Base-by-base conservation (phyloP, 768 basidiomycete genomes). In the Russula sp. region DNA sequence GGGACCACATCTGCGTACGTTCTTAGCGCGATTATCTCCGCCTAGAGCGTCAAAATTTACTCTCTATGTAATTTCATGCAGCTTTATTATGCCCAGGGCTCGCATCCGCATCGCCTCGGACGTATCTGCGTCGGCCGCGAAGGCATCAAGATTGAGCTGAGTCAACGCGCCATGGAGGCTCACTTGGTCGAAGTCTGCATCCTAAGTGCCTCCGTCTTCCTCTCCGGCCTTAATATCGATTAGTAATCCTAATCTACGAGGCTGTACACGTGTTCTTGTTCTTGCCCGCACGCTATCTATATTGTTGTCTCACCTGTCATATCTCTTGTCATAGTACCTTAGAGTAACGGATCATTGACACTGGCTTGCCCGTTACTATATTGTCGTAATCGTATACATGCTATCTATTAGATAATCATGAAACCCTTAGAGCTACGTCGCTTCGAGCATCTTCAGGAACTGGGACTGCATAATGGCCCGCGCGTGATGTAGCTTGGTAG, bases 191-290 rank as follows among this genome's bases (percentile, higher is more conserved):
- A 69, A 18, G 61, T 65, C 40, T 66, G 62, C 54, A 59, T 69
- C n/a, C 49, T 69, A 9, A 44, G 59, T 32, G 64, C 67, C 37
- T 68, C 67, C 16, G 31, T 69, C 16, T 68, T 69, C 49, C 65
- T 69, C 6, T 68, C 66, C 14, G 67, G 67, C 6, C 48, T 31
- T 9, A 61, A 45, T 13, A 66, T 68, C 18, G 67, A 68, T 52
- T 68, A 34, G 54, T 18, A 48, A 48, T 14, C 20, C 1, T 4
- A 8, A 11, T 40, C 34, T 32, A n/a, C n/a, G 20, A 3, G 27
- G 9, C 11, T 32, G 32, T n/a, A 51, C 45, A n/a, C 37, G 22
- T 32, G 7, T 55, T 39, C n/a, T 22, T 45, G 35, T 54, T 13
- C n/a, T 27, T 27, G 27, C 2, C 27, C 27, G 27, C 34, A 27